Evolutionary conservation across 2,329 filamentous ascomycete species (phyloP), one percentile per base, ranked within the genome.

Genomic region (Bretziella fagacearum): DNA sequence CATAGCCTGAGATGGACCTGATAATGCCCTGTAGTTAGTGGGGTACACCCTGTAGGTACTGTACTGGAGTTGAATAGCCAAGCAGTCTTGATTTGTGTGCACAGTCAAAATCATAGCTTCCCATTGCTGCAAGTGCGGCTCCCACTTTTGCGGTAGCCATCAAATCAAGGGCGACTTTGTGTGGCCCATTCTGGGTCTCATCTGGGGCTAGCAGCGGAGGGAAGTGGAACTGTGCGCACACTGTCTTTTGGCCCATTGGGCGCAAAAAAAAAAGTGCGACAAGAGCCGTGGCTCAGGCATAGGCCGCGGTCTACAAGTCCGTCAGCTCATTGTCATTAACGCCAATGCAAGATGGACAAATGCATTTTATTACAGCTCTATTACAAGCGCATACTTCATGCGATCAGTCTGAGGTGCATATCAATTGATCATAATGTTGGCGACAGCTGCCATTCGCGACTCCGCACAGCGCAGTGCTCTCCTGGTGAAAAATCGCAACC

Each of bases 251-350:
- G 29, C 26, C 45, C 49, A 45, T 51, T 51, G 41, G 49, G 49
- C 49, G 49, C 49, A 51, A 51, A 51, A 48, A 48, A n/a, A 48
- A 48, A 51, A 47, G 49, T 51, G 49, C 49, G 49, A 51, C 49
- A 45, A 39, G 43, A 36, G 15, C 46, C 27, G 15, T 39, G 17
- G 36, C 17, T 39, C 15, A 22, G 13, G 13, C 30, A 33, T 33
- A 11, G 17, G 30, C n/a, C 30, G n/a, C 6, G 2, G 17, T 33
- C 30, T 13, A 13, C 30, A 33, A 33, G n/a, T n/a, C 30, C 30
- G n/a, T 33, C 18, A 11, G 30, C 6, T 13, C 30, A 33, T 33
- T 6, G 30, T n/a, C 30, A 15, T 13, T 17, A 17, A 33, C 30
- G 17, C 18, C 30, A 33, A n/a, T 17, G 17, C 30, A 33, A 33